Conservation (phyloP, 345 rosid species). For the Melaleuca alternifolia region DNA sequence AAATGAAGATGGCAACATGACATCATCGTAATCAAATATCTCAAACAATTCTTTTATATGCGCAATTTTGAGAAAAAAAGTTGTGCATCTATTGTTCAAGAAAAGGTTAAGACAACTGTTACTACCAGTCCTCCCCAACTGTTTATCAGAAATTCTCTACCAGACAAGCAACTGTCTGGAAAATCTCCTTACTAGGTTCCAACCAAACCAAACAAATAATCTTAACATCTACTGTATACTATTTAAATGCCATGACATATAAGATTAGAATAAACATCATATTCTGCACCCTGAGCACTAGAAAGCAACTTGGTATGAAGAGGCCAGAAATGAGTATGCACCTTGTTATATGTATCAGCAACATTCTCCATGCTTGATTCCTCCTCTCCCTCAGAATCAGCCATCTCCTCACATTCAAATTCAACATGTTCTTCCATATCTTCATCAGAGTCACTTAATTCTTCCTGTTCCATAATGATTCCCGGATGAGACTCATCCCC, state of each 20-base stretch:
- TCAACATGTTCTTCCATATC: constrained; percentile 85
- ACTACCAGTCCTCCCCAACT: neutral
- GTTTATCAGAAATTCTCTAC: neutral
- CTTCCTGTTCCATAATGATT: constrained; percentile 98
- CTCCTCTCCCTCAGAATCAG: constrained; percentile 90
- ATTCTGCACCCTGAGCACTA: neutral
- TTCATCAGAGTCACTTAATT: constrained; percentile 94
- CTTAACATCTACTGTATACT: neutral
- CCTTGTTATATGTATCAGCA: constrained; percentile 39
- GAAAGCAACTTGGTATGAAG: neutral
- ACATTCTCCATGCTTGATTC: constrained; percentile 34
- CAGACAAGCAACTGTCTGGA: neutral
- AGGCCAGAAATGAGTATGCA: constrained; percentile 3
- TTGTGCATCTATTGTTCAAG: no score
- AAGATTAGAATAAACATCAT: neutral
- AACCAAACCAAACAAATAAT: neutral
- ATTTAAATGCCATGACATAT: neutral
- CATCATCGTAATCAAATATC: neutral
- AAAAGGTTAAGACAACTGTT: no score
- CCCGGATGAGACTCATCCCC: constrained; percentile 56
- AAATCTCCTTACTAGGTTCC: neutral
- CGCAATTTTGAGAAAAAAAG: no score
- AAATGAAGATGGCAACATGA: neutral
- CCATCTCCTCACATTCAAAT: constrained; percentile 98
- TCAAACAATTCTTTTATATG: no score